These are phyloP conservation scores for Phytophthora pisi DNA, from an alignment of 352 stramenopile genomes.

Conservation along the genomic window DNA sequence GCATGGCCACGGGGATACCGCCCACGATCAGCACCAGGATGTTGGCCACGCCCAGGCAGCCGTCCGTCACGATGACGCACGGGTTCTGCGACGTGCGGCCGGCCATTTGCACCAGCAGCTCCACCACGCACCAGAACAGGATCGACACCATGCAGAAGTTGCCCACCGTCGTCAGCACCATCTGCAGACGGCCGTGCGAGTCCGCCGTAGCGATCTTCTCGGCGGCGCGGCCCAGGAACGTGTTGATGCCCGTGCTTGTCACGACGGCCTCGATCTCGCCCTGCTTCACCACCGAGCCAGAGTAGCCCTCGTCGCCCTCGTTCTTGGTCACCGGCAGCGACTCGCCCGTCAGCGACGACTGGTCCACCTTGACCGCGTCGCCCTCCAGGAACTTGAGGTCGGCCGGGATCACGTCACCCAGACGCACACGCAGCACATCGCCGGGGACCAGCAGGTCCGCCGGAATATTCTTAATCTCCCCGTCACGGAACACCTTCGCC, in stretches of 20 bases:
- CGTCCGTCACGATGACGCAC: conserved; percentile 75
- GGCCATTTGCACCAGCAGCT: conserved; percentile 83
- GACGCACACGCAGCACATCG: conserved; percentile 70
- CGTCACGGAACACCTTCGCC: conserved; percentile 80
- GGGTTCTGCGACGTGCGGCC: conserved; percentile 67
- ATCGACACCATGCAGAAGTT: conserved; percentile 89
- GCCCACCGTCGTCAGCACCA: conserved; percentile 92
- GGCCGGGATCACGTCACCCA: conserved; percentile 91
- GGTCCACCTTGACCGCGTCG: conserved; percentile 83
- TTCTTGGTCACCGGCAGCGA: conserved; percentile 90
- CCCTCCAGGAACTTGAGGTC: conserved; percentile 86
- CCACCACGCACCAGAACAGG: conserved; percentile 79
- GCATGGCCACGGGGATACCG: conserved; percentile 94
- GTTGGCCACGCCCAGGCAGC: conserved; percentile 64
- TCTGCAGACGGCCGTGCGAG: conserved; percentile 81
- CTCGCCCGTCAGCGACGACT: conserved; percentile 92
- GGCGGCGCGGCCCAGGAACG: conserved; percentile 90
- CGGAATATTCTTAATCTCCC: conserved; percentile 61
- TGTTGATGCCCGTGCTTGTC: conserved; percentile 84
- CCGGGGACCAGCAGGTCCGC: conserved; percentile 64
- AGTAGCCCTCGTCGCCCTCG: conserved; percentile 75
- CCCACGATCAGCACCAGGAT: conserved; percentile 91
- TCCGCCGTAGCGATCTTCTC: conserved; percentile 71
- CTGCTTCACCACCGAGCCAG: conserved; percentile 80
- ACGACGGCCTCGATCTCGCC: conserved; percentile 92